These are phyloP conservation scores for Capronia epimyces DNA, from an alignment of 2,329 filamentous ascomycete species.

Conservation along the genomic window DNA sequence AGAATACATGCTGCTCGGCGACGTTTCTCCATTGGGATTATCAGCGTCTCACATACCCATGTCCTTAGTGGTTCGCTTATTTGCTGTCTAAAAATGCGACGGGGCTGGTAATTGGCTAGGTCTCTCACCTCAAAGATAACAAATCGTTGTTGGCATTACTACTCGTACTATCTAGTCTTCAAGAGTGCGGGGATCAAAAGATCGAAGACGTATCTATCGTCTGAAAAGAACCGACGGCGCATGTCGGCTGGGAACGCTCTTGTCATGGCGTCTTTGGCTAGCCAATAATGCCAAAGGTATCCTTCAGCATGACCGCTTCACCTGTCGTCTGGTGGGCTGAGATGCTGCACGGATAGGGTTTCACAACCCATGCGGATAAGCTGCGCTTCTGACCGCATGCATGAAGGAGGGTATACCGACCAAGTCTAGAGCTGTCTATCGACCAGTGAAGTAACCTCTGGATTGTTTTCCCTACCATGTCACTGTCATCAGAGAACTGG, in stretches of 20 bases:
- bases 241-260: no score
- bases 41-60: not conserved
- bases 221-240: not conserved
- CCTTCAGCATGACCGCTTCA: not conserved
- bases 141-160: not conserved
- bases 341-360: not conserved
- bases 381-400: constrained; percentile 10
- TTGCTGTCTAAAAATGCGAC: no score
- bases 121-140: not conserved
- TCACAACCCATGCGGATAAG: constrained; percentile 2
- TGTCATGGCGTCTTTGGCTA: no score
- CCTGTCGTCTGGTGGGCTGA: not conserved
- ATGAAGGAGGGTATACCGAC: not conserved
- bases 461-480: not conserved
- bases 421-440: not conserved
- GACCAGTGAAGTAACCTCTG: not conserved
- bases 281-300: not conserved
- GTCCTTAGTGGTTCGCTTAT: not conserved
- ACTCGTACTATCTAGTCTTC: no score
- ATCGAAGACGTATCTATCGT: not conserved
- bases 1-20: no score
- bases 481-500: not conserved
- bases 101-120: no score
- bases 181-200: not conserved
- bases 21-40: not conserved